These are phyloP conservation scores for Beauveria sp. DNA, from an alignment of 2,329 filamentous ascomycete genomes.

Conservation along the genomic window DNA sequence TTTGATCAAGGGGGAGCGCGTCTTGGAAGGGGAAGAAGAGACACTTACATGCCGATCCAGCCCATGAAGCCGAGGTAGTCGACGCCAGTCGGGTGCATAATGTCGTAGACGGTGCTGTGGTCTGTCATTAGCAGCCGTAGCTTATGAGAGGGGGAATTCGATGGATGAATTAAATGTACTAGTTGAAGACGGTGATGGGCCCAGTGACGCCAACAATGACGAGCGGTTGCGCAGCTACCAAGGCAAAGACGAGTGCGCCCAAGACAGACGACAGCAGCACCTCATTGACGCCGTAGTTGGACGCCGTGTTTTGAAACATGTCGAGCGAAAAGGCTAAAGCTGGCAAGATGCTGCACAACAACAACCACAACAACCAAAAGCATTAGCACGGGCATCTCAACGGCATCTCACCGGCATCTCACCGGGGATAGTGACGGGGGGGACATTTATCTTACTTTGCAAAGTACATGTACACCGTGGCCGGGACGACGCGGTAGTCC, in stretches of 20 bases:
- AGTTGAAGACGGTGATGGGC: constrained; percentile 92
- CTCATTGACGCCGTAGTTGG: constrained; percentile 85
- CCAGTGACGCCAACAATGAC: constrained; percentile 85
- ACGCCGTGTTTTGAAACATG: constrained; percentile 84
- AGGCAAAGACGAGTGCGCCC: constrained; percentile 70
- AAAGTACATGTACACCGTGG: constrained; percentile 92
- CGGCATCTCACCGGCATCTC: no score
- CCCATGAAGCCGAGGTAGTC: constrained; percentile 88
- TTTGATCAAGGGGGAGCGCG: not conserved
- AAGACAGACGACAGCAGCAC: constrained; percentile 81
- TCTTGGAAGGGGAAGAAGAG: not conserved
- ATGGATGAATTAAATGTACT: constrained; percentile 37
- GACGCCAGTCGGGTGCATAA: constrained; percentile 67
- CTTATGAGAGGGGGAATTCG: not conserved
- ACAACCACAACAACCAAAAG: not conserved
- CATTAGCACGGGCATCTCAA: constrained; percentile 6
- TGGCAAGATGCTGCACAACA: constrained; percentile 61
- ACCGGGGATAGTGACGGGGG: no score
- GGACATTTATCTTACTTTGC: constrained; percentile 58
- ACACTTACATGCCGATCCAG: constrained; percentile 69
- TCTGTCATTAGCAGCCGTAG: not conserved
- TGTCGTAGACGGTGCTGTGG: constrained; percentile 73
- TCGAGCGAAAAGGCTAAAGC: constrained; percentile 84
- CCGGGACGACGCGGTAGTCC: constrained; percentile 83
- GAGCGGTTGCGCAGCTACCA: constrained; percentile 75